phyloP scores from a whole-genome alignment of 345 rosid species.

The Turritis glabra region DNA sequence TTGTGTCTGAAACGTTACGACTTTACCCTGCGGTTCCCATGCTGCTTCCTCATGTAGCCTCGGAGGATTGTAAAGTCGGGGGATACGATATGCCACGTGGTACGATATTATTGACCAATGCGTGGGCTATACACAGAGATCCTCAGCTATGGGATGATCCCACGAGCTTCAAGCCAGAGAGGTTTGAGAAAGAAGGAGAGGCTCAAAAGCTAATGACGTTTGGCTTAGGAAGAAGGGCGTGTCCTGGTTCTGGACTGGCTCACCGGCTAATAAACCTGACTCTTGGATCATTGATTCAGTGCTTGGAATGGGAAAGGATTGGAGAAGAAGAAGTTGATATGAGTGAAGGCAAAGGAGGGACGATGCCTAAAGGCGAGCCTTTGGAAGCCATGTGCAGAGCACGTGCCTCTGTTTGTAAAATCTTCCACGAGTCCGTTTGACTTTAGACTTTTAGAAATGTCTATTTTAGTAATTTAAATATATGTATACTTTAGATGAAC shows the following conservation, averaged over 20 bases:
- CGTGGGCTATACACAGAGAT: conserved; percentile 36
- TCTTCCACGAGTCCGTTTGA: not conserved
- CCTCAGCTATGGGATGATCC: conserved; percentile 33
- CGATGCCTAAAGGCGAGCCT: conserved; percentile 25
- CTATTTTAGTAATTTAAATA: too few relatives aligned
- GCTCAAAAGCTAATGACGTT: conserved; percentile 42
- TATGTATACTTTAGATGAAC: too few relatives aligned
- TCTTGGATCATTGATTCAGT: conserved; percentile 31
- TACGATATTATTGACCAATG: conserved; percentile 40
- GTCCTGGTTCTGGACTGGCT: conserved; percentile 49
- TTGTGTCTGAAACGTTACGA: conserved; percentile 49
- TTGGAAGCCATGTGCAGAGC: conserved; percentile 32
- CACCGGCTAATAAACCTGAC: conserved; percentile 32
- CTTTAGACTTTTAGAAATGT: not conserved
- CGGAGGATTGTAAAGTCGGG: conserved; percentile 40
- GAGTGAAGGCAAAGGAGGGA: conserved; percentile 21
- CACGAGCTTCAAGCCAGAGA: conserved; percentile 31
- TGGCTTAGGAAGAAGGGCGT: conserved; percentile 54
- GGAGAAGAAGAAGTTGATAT: conserved; percentile 21
- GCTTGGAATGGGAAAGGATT: conserved; percentile 30
- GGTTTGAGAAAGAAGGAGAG: conserved; percentile 36
- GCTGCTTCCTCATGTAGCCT: conserved; percentile 40
- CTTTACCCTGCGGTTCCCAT: conserved; percentile 44
- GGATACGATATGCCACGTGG: conserved; percentile 47
- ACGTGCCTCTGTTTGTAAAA: conserved; percentile 2